These are phyloP conservation scores for Candida odintsovae DNA, from an alignment of 805 yeast species.

Conservation along the genomic window DNA sequence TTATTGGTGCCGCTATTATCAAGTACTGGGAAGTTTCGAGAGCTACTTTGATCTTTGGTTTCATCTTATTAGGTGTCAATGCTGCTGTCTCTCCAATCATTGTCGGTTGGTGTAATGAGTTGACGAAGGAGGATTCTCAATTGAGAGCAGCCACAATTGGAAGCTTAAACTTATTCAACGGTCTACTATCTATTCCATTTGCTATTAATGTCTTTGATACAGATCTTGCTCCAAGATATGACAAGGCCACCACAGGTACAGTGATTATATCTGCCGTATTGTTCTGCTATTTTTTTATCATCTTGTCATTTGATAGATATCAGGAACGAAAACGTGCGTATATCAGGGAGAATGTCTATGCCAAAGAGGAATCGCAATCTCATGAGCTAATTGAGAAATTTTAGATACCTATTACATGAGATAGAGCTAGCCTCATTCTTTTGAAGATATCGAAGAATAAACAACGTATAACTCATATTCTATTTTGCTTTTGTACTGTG, in stretches of 20 bases:
- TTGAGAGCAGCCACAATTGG: conserved; percentile 20
- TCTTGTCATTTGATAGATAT: conserved; percentile 16
- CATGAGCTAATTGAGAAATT: no score
- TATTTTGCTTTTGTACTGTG: no score
- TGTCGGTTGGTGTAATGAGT: conserved; percentile 21
- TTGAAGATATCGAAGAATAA: no score
- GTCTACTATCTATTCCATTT: conserved; percentile 14
- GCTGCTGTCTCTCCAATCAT: conserved; percentile 15
- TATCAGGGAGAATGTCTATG: no score
- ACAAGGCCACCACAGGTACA: conserved; percentile 12
- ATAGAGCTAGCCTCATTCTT: no score
- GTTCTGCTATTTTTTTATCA: conserved; percentile 13
- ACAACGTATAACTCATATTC: no score
- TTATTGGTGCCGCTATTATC: conserved; percentile 14
- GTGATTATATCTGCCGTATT: conserved; percentile 5
- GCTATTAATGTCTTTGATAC: conserved; percentile 14
- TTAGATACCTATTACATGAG: no score
- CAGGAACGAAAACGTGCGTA: conserved; percentile 16
- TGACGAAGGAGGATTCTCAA: conserved; percentile 21
- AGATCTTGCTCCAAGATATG: conserved; percentile 15
- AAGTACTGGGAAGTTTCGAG: conserved; percentile 13
- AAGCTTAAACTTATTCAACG: conserved; percentile 16
- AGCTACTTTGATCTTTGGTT: conserved; percentile 13
- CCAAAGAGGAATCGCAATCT: no score
- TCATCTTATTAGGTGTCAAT: conserved; percentile 11